Evolutionary conservation across 108 stramenopile species (phyloP), one percentile per base, ranked within the genome.

Genomic region (Cyclotella atomus): DNA sequence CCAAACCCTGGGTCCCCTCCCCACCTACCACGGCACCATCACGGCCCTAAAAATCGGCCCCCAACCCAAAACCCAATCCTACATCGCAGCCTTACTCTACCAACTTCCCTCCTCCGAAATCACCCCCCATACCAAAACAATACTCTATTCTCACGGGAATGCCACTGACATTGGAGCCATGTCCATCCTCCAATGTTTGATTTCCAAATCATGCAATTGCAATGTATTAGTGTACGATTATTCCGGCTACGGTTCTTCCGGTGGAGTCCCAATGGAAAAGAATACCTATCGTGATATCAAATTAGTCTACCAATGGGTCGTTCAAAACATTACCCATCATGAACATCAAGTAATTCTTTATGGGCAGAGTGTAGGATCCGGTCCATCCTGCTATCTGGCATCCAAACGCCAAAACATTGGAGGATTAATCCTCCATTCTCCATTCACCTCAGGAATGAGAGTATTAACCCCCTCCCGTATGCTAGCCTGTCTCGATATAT

Each of bases 111-210:
- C 28, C 1, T 25, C 32, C 15, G 73, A 59, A 34, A 62, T 65
- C 47, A 82, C 62, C 46, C 28, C 59, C 57, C 65, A 64, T 7
- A 90, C 88, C 15, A 91, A 87, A 60, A 92, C 90, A 0, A 87
- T 95, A 20, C 84, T 96, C 23, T 95, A 89, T 70, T 89, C 88
- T 56, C 96, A 96, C 70, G 96, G 96, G 10, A 96, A 96, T 85
- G 96, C 96, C 33, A 86, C 91, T 2, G 96, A 96, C 70, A 65
- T 92, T 45, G 96, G 96, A 16, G 92, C 92, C 43, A 94, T 95
- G 91, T 83, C 82, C 47, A 80, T 81, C 4, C 49, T 92, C 28
- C 89, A 89, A 64, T 61, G 75, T 12, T 68, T 92, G 34, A 64
- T 94, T 19, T 81, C 88, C 25, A 85, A 91, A 50, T 75, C 79